Conservation (phyloP, 2,329 filamentous ascomycete genomes). For the Aspergillus hortae region DNA sequence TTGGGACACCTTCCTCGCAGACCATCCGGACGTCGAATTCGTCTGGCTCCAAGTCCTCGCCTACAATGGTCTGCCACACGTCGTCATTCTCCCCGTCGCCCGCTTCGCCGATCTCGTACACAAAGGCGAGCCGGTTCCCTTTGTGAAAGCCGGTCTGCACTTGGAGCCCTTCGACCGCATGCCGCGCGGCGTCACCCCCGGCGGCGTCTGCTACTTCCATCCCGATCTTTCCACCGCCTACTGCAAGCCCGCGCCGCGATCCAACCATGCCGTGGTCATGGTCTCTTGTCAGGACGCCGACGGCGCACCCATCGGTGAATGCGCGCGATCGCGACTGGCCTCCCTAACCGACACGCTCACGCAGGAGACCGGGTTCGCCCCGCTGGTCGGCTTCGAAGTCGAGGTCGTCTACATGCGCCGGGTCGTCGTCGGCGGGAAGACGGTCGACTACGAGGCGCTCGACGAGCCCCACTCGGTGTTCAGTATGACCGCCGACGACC, state of each 20-base stretch:
- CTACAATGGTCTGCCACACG: not conserved
- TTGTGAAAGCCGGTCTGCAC: not conserved
- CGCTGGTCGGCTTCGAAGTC: slow-evolving; percentile 68
- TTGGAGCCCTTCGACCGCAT: not conserved
- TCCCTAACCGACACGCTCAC: not conserved
- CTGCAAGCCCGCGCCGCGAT: not conserved
- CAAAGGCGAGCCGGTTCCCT: not conserved
- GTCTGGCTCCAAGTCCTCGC: slow-evolving; percentile 4
- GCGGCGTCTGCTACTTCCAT: not conserved
- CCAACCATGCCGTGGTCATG: not conserved
- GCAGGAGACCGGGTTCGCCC: not conserved
- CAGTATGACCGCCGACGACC: slow-evolving; percentile 54
- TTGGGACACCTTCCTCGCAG: not conserved
- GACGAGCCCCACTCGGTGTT: slow-evolving; percentile 63
- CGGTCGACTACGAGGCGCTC: slow-evolving; percentile 38
- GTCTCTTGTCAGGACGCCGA: not conserved
- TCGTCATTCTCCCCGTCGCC: not conserved
- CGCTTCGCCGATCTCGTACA: not conserved
- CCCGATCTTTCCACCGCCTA: slow-evolving; percentile 2
- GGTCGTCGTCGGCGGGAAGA: slow-evolving; percentile 31
- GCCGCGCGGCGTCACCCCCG: not conserved
- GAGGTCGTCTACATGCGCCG: slow-evolving; percentile 63
- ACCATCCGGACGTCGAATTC: slow-evolving; percentile 1
- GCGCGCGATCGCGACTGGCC: not conserved
- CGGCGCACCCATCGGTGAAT: slow-evolving; percentile 1